Evolutionary conservation across 306 rosid genomes (phyloP), one percentile per base, ranked within the genome.

Genomic region (Prunus salicina): DNA sequence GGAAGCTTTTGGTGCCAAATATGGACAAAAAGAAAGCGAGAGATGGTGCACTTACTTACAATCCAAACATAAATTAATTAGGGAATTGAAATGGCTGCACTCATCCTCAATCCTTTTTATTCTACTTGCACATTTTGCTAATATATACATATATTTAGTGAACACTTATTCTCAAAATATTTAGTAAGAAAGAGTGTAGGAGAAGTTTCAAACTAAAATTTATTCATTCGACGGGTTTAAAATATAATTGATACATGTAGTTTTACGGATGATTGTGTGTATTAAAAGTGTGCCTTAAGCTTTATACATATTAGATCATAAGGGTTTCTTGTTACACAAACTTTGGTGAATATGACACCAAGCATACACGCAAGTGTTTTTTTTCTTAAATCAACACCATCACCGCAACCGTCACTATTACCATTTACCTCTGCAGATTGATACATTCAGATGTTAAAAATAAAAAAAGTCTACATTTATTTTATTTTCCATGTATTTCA

Each of bases 1-100:
- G 76, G 19, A 6, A 61, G 22, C 67, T 50, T 63, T 78, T 64
- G 51, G 73, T 53, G 12, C 73, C 55, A 76, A 76, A 38, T 66
- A 72, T n/a, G 43, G 55, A 73, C 27, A 45, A 67, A 3, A 56
- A 22, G 46, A 57, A 47, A 34, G 52, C 5, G 8, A 20, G 51
- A n/a, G 63, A 34, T 15, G 28, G 38, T 64, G 24, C 25, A 52
- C 71, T 75, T 30, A 28, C 78, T 64, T 50, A 20, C 18, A 75
- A 75, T 60, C 34, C 53, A 64, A 64, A 50, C 72, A 50, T 27
- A 22, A 52, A 4, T 50, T 64, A 18, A 12, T 11, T 63, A 64
- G 12, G 68, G 10, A 51, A 7, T 64, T 62, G 27, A 58, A 20
- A 58, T 14, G 30, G 64, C 18, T 5, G 3, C 64, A 11, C 13